Conservation (phyloP, 2,329 filamentous ascomycete species). For the Xylariaceae sp. region DNA sequence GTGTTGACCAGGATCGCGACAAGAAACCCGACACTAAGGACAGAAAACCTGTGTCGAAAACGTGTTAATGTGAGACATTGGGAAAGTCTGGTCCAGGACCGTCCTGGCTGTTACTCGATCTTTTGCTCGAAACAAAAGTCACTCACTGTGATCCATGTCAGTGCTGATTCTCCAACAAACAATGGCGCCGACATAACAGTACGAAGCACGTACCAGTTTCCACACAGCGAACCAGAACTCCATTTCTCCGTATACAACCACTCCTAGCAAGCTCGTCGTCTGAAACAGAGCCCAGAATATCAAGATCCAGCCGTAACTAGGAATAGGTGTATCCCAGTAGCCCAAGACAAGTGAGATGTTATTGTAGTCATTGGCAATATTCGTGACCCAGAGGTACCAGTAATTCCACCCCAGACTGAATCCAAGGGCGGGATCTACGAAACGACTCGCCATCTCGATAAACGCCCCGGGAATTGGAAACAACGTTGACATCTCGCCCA, state of each 20-base stretch:
- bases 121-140: too few relatives aligned
- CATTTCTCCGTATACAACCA: conserved; percentile 33
- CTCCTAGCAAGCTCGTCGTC: conserved; percentile 34
- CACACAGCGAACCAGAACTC: conserved; percentile 32
- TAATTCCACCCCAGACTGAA: conserved; percentile 51
- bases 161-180: too few relatives aligned
- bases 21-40: conserved; percentile 26
- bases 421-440: conserved; percentile 47
- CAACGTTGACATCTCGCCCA: conserved; percentile 55
- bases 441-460: conserved; percentile 48
- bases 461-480: conserved; percentile 54
- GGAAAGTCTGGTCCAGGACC: too few relatives aligned
- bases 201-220: conserved; percentile 30
- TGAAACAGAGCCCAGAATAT: conserved; percentile 45
- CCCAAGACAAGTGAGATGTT: conserved; percentile 43
- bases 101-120: too few relatives aligned
- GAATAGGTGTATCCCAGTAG: conserved; percentile 43
- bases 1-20: conserved; percentile 35
- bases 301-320: conserved; percentile 45
- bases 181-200: too few relatives aligned
- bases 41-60: too few relatives aligned
- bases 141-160: too few relatives aligned
- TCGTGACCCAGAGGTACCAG: conserved; percentile 47
- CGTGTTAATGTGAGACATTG: too few relatives aligned
- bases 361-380: conserved; percentile 43